Base-by-base conservation (phyloP, 345 rosid species). In the Melastoma malabathricum region DNA sequence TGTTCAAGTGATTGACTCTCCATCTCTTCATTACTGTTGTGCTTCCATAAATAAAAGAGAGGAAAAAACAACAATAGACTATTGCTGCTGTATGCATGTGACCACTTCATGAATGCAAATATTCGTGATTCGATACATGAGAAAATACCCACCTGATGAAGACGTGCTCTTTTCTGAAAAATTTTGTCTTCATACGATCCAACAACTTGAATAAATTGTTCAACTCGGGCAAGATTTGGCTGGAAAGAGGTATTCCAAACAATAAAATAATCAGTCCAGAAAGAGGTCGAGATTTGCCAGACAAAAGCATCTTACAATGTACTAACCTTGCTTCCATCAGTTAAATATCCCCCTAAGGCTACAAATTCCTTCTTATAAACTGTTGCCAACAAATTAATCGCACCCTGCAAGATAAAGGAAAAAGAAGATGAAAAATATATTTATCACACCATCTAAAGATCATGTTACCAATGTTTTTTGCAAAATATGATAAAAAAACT, bases 131-230 rank as follows among this genome's bases (percentile, higher is more conserved):
- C 31, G 31, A 18, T 9, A 3, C 18, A 39, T 4, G 51, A 31
- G 41, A 10, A 47, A 13, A 57, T 43, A 47, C 52, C 5, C 20
- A 63, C 98, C 95, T 84, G 80, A 62, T 79, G 82, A 17, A 72
- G 45, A 41, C 79, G 70, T 34, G 81, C 86, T 71, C 98, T 82
- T 75, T 81, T 87, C 75, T 64, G 81, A 68, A 92, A 92, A 73
- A 87, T 92, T 59, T 65, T 63, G 60, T 84, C 86, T 70, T 92
- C 98, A 19, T 63, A 87, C 18, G 73, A 71, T 67, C 95, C 97
- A 62, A 92, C 86, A 46, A 86, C 81, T 72, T 84, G 97, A 61
- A 92, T 84, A 57, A 92, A 92, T 61, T 66, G 80, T 70, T 87
- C 98, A 59, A 92, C 90, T 51, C 73, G 67, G 18, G 60, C 65